A percentile compares a stretch with the other conserved stretches of the same genome.
phyloP scores from a whole-genome alignment of 1,139 yeast species.

The Kodamaea derodonti region DNA sequence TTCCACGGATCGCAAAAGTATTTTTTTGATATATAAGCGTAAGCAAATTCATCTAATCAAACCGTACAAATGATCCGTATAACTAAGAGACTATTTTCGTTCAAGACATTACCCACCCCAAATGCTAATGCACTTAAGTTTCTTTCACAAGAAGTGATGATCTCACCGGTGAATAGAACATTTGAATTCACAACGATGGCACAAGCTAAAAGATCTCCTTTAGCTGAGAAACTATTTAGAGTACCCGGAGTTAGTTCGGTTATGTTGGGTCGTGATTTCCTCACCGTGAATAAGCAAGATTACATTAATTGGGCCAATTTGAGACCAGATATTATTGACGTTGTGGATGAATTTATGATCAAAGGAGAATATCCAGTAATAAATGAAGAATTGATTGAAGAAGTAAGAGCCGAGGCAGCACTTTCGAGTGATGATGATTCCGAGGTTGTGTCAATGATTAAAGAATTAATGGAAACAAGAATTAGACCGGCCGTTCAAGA shows the following conservation, averaged over 20 bases:
- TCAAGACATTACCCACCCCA: conserved; percentile 64
- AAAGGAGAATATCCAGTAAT: conserved; percentile 45
- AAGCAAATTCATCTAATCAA: neutral
- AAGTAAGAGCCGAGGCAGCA: conserved; percentile 29
- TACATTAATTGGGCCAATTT: conserved; percentile 45
- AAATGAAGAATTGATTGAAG: conserved; percentile 43
- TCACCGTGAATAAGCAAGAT: conserved; percentile 46
- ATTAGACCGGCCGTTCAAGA: conserved; percentile 68
- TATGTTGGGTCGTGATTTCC: conserved; percentile 71
- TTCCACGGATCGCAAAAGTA: neutral
- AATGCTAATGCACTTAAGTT: conserved; percentile 91
- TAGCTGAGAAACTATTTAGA: conserved; percentile 75
- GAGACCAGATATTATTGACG: conserved; percentile 42
- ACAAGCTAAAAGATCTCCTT: conserved; percentile 72
- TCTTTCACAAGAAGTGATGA: conserved; percentile 40
- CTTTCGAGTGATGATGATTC: conserved; percentile 22
- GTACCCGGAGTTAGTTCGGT: conserved; percentile 83
- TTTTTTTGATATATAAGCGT: neutral
- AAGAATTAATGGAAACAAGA: conserved; percentile 57
- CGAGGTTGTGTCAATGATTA: conserved; percentile 54
- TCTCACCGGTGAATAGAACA: conserved; percentile 62
- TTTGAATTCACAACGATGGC: conserved; percentile 68
- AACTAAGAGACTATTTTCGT: conserved; percentile 18
- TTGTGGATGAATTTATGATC: conserved; percentile 37
- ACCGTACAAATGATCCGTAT: conserved; percentile 1